Conservation (phyloP, 2,329 filamentous ascomycete genomes). For the Aspergillus pseudoterreus region DNA sequence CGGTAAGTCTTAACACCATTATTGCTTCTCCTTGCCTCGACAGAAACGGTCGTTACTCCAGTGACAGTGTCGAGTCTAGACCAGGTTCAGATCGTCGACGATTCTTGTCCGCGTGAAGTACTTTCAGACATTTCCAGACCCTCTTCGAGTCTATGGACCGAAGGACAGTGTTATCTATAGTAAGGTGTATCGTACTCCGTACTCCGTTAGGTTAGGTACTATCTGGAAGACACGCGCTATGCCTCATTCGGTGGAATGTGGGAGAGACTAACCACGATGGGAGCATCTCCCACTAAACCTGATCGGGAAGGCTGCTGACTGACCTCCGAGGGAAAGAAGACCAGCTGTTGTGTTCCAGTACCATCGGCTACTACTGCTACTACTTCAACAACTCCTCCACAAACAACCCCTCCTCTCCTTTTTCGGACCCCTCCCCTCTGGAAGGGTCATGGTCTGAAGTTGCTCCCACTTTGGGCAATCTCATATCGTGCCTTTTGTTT, state of each 20-base stretch:
- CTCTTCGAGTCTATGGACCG: too few relatives aligned
- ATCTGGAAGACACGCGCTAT: background rate
- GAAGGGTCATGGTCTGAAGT: slow-evolving; percentile 18
- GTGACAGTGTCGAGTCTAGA: background rate
- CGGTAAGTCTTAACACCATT: too few relatives aligned
- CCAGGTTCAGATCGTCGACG: too few relatives aligned
- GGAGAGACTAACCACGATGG: background rate
- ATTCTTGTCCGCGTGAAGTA: too few relatives aligned
- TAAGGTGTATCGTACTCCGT: too few relatives aligned
- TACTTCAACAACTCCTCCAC: background rate
- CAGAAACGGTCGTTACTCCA: background rate
- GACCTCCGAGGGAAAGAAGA: slow-evolving; percentile 11
- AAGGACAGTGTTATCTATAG: too few relatives aligned
- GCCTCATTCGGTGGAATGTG: background rate
- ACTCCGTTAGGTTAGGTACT: too few relatives aligned
- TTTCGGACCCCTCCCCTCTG: background rate
- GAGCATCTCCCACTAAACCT: slow-evolving; percentile 7
- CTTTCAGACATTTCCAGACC: too few relatives aligned
- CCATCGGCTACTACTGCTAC: background rate
- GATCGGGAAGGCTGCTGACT: slow-evolving; percentile 4
- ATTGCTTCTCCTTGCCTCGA: background rate
- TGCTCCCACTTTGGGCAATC: slow-evolving; percentile 12
- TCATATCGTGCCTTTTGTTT: slow-evolving; percentile 12
- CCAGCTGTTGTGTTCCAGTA: slow-evolving; percentile 16
- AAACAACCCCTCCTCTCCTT: background rate